These are phyloP conservation scores for Pleodorina starrii DNA, from an alignment of 139 green algal genomes.

Conservation along the genomic window DNA sequence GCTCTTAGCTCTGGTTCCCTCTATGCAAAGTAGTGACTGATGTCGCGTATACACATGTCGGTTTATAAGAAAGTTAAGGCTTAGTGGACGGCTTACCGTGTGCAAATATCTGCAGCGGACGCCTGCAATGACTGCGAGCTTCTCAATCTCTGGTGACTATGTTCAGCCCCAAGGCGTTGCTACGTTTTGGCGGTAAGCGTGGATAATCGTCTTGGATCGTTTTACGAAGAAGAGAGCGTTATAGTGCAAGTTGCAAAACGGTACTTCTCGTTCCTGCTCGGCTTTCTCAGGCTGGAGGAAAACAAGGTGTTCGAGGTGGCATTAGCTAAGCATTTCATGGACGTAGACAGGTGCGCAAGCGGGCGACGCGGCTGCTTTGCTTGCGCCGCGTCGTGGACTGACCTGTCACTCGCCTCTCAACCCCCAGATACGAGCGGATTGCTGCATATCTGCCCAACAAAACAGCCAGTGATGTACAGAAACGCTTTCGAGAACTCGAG, in stretches of 20 bases:
- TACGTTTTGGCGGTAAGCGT: conserved; percentile 39
- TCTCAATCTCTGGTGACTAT: conserved; percentile 28
- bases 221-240: neutral
- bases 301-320: conserved; percentile 55
- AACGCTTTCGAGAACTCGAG: conserved; percentile 48
- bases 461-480: conserved; percentile 18
- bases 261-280: no score
- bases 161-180: conserved; percentile 3
- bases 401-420: neutral
- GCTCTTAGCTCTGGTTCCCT: no score
- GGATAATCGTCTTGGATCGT: neutral
- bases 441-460: conserved; percentile 47
- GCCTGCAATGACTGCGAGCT: conserved; percentile 20
- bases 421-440: conserved; percentile 33
- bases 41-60: no score
- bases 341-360: conserved; percentile 25
- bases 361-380: neutral
- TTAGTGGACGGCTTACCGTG: neutral
- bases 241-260: neutral
- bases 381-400: neutral
- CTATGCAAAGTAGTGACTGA: no score
- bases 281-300: conserved; percentile 43
- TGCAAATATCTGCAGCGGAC: neutral
- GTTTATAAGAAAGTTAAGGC: no score
- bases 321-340: conserved; percentile 41